These are phyloP conservation scores for Globisporangium nagaii DNA, from an alignment of 352 stramenopile genomes.

Conservation along the genomic window DNA sequence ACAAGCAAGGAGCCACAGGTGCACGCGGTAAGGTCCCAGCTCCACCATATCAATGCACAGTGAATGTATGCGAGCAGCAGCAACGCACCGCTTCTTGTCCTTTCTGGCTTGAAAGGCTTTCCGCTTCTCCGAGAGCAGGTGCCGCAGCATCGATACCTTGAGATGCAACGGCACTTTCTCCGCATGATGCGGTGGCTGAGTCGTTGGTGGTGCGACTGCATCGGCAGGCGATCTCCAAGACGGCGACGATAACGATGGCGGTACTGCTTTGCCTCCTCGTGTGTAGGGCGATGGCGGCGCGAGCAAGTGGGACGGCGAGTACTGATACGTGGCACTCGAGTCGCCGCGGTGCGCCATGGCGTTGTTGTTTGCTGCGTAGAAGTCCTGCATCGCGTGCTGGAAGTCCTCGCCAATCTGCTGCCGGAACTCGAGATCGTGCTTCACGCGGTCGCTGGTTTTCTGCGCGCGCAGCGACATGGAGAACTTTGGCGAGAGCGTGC, in stretches of 20 bases:
- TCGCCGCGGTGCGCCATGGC: not conserved
- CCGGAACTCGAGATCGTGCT: slow-evolving; percentile 27
- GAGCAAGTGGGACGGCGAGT: not conserved
- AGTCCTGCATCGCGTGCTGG: slow-evolving; percentile 54
- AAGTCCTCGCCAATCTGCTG: slow-evolving; percentile 48
- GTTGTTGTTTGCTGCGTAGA: slow-evolving; percentile 25
- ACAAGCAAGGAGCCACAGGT: too few relatives aligned
- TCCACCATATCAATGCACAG: too few relatives aligned
- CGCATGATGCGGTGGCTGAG: too few relatives aligned
- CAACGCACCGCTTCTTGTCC: slow-evolving; percentile 28
- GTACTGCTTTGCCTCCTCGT: not conserved
- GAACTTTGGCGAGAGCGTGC: not conserved
- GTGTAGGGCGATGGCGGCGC: not conserved
- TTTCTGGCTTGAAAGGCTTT: slow-evolving; percentile 37
- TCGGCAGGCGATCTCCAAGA: slow-evolving; percentile 5
- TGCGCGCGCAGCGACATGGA: not conserved
- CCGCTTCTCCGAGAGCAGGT: slow-evolving; percentile 59
- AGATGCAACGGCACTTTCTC: slow-evolving; percentile 52
- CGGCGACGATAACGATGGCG: not conserved
- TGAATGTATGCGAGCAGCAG: not conserved
- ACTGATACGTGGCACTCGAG: not conserved
- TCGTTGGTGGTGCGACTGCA: not conserved
- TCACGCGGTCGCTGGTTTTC: slow-evolving; percentile 8
- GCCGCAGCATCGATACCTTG: slow-evolving; percentile 44
- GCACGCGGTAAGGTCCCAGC: too few relatives aligned